Base-by-base conservation (phyloP, 2,329 filamentous ascomycete genomes). In the Blumeria graminis region DNA sequence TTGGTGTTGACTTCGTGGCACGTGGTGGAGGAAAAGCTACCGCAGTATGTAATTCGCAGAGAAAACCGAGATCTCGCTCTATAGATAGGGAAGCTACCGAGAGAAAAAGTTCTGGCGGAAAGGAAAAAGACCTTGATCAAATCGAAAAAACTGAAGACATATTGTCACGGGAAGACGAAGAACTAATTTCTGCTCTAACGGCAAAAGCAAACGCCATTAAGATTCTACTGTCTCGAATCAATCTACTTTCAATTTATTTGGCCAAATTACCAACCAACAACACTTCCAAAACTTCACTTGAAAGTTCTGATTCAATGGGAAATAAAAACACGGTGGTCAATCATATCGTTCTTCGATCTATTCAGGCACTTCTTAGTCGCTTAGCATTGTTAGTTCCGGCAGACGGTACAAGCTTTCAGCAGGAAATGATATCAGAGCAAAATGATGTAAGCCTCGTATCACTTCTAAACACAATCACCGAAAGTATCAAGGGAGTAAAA, bases 161-260 rank as follows among this genome's bases (percentile, higher is more conserved):
- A 66, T 69, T 82, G n/a, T 74, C 73, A 0, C 69, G 71, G 16
- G 77, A 78, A 59, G 78, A 82, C 59, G 75, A 80, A 56, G 78
- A 82, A 66, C 72, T 76, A 65, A 72, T 82, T 56, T 73, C 77
- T 32, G 71, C 77, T 14, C 78, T 98, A 22, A 92, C 82, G 33
- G 84, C 88, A 59, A 94, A 94, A 64, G 78, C 84, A 60, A 96
- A 95, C 68, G 89, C 92, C 32, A 83, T 95, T 65, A 90, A 88
- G 70, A 95, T 94, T 81, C 78, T 98, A 33, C 82, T 90, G 64
- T 78, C 81, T 6, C 80, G 86, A 54, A 78, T 92, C 62, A 75
- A 77, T 48, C 75, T 90, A 57, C 76, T 90, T 61, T 76, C 76
- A 58, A 74, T 74, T n/a, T 96, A 95, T 66, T 78, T 98, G 51